Conservation (phyloP, 768 basidiomycete genomes). For the Suillus bovinus region DNA sequence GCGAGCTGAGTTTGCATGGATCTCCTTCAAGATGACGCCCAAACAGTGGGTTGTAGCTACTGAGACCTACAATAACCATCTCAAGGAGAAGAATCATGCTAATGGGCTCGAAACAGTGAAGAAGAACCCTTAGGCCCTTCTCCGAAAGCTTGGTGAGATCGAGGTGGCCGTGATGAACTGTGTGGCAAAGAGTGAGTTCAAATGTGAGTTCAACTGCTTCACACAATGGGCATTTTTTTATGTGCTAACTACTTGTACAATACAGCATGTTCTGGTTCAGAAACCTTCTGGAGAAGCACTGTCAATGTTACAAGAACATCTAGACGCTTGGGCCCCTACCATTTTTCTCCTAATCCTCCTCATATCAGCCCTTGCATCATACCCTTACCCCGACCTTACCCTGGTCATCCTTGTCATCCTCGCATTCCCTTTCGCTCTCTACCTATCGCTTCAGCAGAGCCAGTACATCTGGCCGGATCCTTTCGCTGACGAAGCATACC, state of each 20-base stretch:
- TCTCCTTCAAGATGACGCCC: conserved; percentile 22
- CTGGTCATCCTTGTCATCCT: too few relatives aligned
- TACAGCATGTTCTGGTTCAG: conserved; percentile 3
- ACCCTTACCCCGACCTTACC: too few relatives aligned
- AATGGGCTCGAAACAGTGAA: neutral
- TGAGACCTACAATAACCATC: conserved; percentile 13
- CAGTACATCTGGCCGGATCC: too few relatives aligned
- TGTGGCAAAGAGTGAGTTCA: conserved; percentile 12
- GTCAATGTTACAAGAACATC: too few relatives aligned
- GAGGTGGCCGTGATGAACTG: conserved; percentile 12
- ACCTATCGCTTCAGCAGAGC: too few relatives aligned
- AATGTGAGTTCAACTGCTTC: conserved; percentile 15
- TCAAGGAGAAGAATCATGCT: neutral
- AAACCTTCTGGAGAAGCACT: conserved; percentile 17
- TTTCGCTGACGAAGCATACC: too few relatives aligned
- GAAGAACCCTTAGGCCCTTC: conserved; percentile 16
- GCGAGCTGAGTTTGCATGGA: conserved; percentile 17
- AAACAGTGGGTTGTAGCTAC: conserved; percentile 17
- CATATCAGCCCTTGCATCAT: too few relatives aligned
- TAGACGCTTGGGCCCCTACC: too few relatives aligned
- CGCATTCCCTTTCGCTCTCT: too few relatives aligned
- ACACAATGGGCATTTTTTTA: neutral
- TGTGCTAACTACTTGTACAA: neutral
- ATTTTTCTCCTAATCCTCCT: too few relatives aligned
- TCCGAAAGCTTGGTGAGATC: conserved; percentile 13